Conservation (phyloP, 2,329 filamentous ascomycete species). For the Nothophoma quercina region DNA sequence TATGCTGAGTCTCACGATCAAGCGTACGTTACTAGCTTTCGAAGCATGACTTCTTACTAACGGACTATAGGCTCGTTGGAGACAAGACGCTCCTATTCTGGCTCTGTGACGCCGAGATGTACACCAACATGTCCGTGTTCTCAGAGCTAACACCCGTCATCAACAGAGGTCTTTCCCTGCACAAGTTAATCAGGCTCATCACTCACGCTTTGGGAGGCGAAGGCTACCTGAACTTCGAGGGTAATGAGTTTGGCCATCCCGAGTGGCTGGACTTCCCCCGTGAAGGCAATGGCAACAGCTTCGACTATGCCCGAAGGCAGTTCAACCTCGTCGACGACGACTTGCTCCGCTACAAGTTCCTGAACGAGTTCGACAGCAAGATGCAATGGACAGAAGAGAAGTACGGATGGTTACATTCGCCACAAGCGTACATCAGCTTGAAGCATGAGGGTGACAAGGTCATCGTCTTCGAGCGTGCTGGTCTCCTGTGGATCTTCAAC, state of each 20-base stretch:
- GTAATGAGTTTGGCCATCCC: slow-evolving; percentile 97
- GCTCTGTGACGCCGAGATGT: slow-evolving; percentile 95
- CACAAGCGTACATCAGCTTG: slow-evolving; percentile 89
- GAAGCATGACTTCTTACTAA: background rate
- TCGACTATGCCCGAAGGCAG: slow-evolving; percentile 92
- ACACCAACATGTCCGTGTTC: slow-evolving; percentile 94
- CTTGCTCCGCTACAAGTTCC: slow-evolving; percentile 84
- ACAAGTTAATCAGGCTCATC: slow-evolving; percentile 96
- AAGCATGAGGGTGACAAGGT: slow-evolving; percentile 96
- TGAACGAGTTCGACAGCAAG: slow-evolving; percentile 90
- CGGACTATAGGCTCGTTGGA: slow-evolving; percentile 75
- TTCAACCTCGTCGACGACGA: slow-evolving; percentile 89
- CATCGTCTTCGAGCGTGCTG: slow-evolving; percentile 91
- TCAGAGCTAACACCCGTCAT: slow-evolving; percentile 87
- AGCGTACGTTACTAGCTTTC: slow-evolving; percentile 70
- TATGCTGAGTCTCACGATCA: slow-evolving; percentile 98
- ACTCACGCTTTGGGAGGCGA: slow-evolving; percentile 93
- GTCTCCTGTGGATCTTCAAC: slow-evolving; percentile 94
- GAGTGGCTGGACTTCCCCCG: slow-evolving; percentile 99
- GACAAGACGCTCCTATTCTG: slow-evolving; percentile 99
- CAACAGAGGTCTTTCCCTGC: slow-evolving; percentile 86
- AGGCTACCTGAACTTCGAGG: slow-evolving; percentile 98
- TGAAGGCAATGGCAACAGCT: slow-evolving; percentile 89
- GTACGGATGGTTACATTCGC: slow-evolving; percentile 86
- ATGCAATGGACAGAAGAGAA: slow-evolving; percentile 91